Conservation (phyloP, 1,139 yeast genomes). For the Hemisphaericaspora subhashii region DNA sequence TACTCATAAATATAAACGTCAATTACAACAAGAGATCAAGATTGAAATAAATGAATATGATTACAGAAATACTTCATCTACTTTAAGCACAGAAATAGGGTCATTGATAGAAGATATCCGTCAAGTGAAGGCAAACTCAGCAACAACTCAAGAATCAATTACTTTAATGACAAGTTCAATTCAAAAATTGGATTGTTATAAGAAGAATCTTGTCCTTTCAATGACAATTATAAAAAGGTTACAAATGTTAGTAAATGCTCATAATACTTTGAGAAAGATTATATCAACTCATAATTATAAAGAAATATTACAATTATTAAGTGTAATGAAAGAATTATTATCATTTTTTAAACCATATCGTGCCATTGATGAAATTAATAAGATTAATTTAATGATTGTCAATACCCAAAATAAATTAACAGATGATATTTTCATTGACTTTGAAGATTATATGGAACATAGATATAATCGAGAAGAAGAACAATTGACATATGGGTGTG, state of each 20-base stretch:
- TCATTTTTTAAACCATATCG: constrained; percentile 79
- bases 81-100: constrained; percentile 35
- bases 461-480: constrained; percentile 18
- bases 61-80: constrained; percentile 9
- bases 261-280: constrained; percentile 57
- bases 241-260: constrained; percentile 83
- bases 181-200: constrained; percentile 74
- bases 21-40: constrained; percentile 43
- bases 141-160: constrained; percentile 60
- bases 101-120: constrained; percentile 4
- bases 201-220: constrained; percentile 75
- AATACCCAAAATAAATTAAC: constrained; percentile 65
- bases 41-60: constrained; percentile 22
- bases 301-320: constrained; percentile 65
- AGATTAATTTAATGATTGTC: constrained; percentile 60
- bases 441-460: constrained; percentile 45
- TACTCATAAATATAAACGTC: constrained; percentile 44
- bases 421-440: constrained; percentile 74
- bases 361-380: constrained; percentile 79
- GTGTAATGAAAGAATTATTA: constrained; percentile 78
- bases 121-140: constrained; percentile 29
- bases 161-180: constrained; percentile 73
- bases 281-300: constrained; percentile 52
- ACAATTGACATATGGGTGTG: constrained; percentile 62
- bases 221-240: constrained; percentile 86